Evolutionary conservation across 2,329 filamentous ascomycete species (phyloP).

Genomic region (Neopestalotiopsis clavispora): DNA sequence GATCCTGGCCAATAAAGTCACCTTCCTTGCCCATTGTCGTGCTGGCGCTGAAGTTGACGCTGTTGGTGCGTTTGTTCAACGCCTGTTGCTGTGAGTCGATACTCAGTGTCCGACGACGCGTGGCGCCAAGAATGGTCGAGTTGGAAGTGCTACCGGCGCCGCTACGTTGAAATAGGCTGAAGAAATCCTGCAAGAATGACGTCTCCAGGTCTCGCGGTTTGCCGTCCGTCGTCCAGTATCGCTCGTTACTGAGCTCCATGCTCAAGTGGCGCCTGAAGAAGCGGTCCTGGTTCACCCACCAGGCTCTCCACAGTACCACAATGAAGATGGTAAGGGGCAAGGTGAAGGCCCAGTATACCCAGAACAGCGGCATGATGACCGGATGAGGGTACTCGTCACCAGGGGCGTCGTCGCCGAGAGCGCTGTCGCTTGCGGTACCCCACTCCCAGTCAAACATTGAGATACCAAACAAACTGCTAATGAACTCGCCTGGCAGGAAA

Average conservation of each 20-base stretch:
- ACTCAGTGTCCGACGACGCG: slow-evolving; percentile 9
- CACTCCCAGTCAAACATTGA: slow-evolving; percentile 51
- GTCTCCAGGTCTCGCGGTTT: slow-evolving; percentile 46
- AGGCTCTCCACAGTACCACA: slow-evolving; percentile 47
- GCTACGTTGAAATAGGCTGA: slow-evolving; percentile 34
- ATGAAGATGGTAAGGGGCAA: slow-evolving; percentile 49
- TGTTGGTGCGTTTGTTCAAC: slow-evolving; percentile 7
- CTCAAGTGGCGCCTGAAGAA: slow-evolving; percentile 51
- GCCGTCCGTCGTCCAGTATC: slow-evolving; percentile 52
- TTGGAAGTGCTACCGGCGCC: slow-evolving; percentile 29
- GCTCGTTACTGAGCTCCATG: slow-evolving; percentile 51
- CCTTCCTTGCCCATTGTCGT: slow-evolving; percentile 22
- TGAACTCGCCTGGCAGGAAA: slow-evolving; percentile 53
- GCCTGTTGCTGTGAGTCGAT: slow-evolving; percentile 14
- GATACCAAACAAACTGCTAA: slow-evolving; percentile 51
- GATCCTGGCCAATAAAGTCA: slow-evolving; percentile 20
- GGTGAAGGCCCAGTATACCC: slow-evolving; percentile 51
- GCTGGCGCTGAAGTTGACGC: slow-evolving; percentile 18
- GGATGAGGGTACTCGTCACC: slow-evolving; percentile 32
- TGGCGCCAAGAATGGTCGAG: slow-evolving; percentile 29
- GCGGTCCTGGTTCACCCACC: slow-evolving; percentile 53
- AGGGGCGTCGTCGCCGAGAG: slow-evolving; percentile 36
- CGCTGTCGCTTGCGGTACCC: slow-evolving; percentile 33
- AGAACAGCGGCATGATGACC: slow-evolving; percentile 46
- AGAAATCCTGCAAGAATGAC: slow-evolving; percentile 49